phyloP scores from a whole-genome alignment of 768 basidiomycete genomes.

The Suillus alpinus region DNA sequence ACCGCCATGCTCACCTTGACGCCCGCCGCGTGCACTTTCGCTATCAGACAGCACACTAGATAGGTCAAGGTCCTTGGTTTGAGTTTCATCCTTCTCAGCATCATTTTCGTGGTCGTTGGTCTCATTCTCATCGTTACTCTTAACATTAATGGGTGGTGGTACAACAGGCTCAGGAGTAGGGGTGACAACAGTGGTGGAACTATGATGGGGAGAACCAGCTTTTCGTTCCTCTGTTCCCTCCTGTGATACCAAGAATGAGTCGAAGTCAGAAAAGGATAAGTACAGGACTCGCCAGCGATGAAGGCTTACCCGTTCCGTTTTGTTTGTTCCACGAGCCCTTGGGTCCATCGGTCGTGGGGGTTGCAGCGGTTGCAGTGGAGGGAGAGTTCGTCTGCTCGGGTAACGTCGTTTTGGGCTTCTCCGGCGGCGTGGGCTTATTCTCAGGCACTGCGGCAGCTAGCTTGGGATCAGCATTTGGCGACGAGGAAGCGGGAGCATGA shows the following conservation, averaged over 20 bases:
- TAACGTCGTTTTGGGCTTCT: conserved; percentile 4
- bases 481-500: too few relatives aligned
- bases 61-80: conserved; percentile 5
- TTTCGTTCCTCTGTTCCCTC: conserved; percentile 7
- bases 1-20: conserved; percentile 14
- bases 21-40: conserved; percentile 9
- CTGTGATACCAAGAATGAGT: conserved; percentile 28
- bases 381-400: background rate
- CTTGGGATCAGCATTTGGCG: background rate
- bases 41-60: conserved; percentile 17
- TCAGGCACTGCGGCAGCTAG: background rate
- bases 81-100: conserved; percentile 23
- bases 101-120: conserved; percentile 21
- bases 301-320: conserved; percentile 29
- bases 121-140: conserved; percentile 23
- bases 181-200: conserved; percentile 11
- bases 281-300: conserved; percentile 25
- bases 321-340: conserved; percentile 7
- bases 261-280: conserved; percentile 23
- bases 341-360: background rate
- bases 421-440: conserved; percentile 4
- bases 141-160: conserved; percentile 18
- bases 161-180: conserved; percentile 24
- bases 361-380: background rate
- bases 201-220: background rate